phyloP scores from a whole-genome alignment of 2,329 filamentous ascomycete genomes.

The Trichoderma afroharzianum region DNA sequence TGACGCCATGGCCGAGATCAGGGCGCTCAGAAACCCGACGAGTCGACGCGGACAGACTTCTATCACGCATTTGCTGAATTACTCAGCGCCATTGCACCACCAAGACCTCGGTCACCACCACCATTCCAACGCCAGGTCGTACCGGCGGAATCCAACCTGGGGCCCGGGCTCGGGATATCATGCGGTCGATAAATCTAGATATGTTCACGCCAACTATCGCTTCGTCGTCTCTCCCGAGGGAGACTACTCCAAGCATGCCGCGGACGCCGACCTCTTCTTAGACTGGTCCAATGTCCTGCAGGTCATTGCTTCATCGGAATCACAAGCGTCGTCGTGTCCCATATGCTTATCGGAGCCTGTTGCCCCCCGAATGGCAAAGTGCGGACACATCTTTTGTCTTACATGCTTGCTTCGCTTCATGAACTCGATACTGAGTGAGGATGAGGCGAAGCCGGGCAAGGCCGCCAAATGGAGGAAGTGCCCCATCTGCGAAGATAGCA shows the following conservation, averaged over 20 bases:
- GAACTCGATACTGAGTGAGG: slow-evolving; percentile 72
- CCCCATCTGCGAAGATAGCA: slow-evolving; percentile 87
- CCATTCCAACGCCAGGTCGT: slow-evolving; percentile 47
- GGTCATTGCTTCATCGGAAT: slow-evolving; percentile 84
- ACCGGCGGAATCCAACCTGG: slow-evolving; percentile 73
- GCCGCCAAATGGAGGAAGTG: slow-evolving; percentile 87
- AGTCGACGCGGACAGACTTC: slow-evolving; percentile 88
- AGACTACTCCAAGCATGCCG: slow-evolving; percentile 74
- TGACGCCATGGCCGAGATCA: slow-evolving; percentile 80
- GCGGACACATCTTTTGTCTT: slow-evolving; percentile 94
- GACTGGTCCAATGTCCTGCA: slow-evolving; percentile 91
- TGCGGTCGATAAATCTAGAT: slow-evolving; percentile 84
- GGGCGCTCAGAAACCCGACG: slow-evolving; percentile 54
- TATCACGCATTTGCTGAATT: slow-evolving; percentile 95
- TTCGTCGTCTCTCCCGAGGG: slow-evolving; percentile 86
- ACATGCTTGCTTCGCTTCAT: slow-evolving; percentile 94
- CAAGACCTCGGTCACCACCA: slow-evolving; percentile 47
- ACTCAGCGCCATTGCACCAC: slow-evolving; percentile 70
- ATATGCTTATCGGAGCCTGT: slow-evolving; percentile 93
- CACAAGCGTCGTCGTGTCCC: slow-evolving; percentile 83
- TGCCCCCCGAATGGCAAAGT: slow-evolving; percentile 93
- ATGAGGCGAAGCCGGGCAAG: slow-evolving; percentile 64
- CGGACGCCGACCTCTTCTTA: slow-evolving; percentile 82
- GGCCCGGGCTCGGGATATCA: slow-evolving; percentile 87
- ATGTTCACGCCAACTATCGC: slow-evolving; percentile 91